Conservation (phyloP, 2,329 filamentous ascomycete genomes). For the Rutstroemia sp. region DNA sequence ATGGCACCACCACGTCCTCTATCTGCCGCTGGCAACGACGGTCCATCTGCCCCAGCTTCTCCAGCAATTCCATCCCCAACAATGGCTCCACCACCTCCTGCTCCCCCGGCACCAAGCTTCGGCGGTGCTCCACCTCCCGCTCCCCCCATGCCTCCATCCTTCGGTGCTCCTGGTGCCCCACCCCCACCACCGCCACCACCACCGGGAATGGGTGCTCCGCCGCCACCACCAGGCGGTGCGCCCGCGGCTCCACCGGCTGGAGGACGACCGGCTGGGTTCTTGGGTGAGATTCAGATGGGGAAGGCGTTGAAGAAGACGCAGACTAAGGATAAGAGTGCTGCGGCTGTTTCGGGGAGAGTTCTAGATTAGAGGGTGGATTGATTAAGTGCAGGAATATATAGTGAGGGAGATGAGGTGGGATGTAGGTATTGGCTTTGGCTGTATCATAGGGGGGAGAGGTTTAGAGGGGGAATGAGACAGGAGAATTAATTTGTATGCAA, state of each 20-base stretch:
- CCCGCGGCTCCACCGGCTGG: slow-evolving; percentile 24
- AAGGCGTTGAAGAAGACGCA: slow-evolving; percentile 75
- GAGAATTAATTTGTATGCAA: background rate
- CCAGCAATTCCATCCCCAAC: slow-evolving; percentile 33
- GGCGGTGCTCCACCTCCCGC: slow-evolving; percentile 33
- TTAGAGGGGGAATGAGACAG: background rate
- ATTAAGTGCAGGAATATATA: background rate
- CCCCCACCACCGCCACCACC: slow-evolving; percentile 27
- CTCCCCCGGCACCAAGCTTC: slow-evolving; percentile 39
- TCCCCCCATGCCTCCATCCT: slow-evolving; percentile 38
- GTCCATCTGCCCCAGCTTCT: slow-evolving; percentile 35
- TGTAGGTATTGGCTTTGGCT: background rate
- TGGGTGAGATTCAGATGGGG: slow-evolving; percentile 79
- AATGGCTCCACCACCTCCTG: slow-evolving; percentile 36
- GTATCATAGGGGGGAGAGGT: background rate
- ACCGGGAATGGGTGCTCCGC: slow-evolving; percentile 25
- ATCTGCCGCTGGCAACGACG: slow-evolving; percentile 70
- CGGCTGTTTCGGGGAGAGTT: slow-evolving; percentile 71
- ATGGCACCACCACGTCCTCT: slow-evolving; percentile 91
- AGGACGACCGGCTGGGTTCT: slow-evolving; percentile 51
- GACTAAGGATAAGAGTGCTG: slow-evolving; percentile 77
- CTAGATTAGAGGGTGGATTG: slow-evolving; percentile 27
- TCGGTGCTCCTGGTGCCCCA: slow-evolving; percentile 35
- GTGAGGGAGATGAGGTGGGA: too few species aligned
- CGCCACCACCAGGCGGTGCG: slow-evolving; percentile 28